Evolutionary conservation across 2,329 filamentous ascomycete genomes (phyloP).

Genomic region (Epichloe sibirici): DNA sequence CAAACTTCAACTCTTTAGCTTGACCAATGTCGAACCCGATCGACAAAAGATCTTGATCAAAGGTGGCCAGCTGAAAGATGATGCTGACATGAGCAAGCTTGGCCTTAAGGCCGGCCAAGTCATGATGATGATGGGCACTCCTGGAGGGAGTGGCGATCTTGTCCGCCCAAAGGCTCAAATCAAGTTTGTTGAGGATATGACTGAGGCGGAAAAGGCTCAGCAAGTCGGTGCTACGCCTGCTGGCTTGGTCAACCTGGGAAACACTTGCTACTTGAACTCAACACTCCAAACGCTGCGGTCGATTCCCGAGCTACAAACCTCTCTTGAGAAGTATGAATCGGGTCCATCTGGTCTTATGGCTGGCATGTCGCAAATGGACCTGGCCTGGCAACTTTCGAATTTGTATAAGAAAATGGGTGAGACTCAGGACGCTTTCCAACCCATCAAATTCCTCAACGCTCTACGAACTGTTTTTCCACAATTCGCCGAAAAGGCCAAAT

Average conservation of each 20-base stretch:
- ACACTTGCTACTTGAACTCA: constrained; percentile 97
- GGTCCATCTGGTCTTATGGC: constrained; percentile 27
- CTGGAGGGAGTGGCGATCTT: constrained; percentile 49
- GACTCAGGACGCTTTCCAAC: constrained; percentile 78
- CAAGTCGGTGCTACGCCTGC: constrained; percentile 76
- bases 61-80: constrained; percentile 89
- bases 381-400: constrained; percentile 66
- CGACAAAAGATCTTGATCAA: constrained; percentile 94
- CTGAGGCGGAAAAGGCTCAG: constrained; percentile 77
- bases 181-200: constrained; percentile 96
- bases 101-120: constrained; percentile 74
- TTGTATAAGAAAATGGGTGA: constrained; percentile 83
- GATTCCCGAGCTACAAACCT: constrained; percentile 81
- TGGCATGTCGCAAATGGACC: constrained; percentile 43
- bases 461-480: constrained; percentile 76
- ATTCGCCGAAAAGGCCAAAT: constrained; percentile 80
- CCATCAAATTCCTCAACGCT: constrained; percentile 69
- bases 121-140: constrained; percentile 96
- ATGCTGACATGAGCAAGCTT: constrained; percentile 73
- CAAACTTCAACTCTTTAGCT: constrained; percentile 89
- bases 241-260: constrained; percentile 83
- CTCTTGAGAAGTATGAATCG: constrained; percentile 49
- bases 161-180: constrained; percentile 67
- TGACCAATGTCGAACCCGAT: constrained; percentile 91
- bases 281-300: constrained; percentile 82